Evolutionary conservation across 1,139 yeast genomes (phyloP).

Genomic region (Geotrichum armillariae): DNA sequence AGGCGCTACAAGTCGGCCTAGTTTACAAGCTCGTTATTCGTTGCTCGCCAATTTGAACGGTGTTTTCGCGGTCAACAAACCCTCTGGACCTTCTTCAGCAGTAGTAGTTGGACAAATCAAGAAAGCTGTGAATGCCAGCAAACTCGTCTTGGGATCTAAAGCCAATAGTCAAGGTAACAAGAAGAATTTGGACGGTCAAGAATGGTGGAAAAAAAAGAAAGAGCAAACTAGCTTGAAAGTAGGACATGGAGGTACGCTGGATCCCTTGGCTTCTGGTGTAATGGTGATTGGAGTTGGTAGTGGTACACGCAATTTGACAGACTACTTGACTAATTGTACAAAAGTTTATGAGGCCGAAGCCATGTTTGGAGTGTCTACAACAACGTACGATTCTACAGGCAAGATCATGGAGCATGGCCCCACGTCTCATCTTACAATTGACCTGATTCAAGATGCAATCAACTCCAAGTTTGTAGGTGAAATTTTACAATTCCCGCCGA

Average conservation of each 20-base stretch:
- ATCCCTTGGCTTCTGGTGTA: slow-evolving; percentile 93
- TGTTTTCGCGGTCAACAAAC: slow-evolving; percentile 87
- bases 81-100: slow-evolving; percentile 80
- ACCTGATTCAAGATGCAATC: slow-evolving; percentile 51
- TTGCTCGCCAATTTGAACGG: slow-evolving; percentile 44
- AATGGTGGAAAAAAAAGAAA: slow-evolving; percentile 48
- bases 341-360: slow-evolving; percentile 83
- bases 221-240: slow-evolving; percentile 64
- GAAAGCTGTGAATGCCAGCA: slow-evolving; percentile 57
- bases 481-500: slow-evolving; percentile 88
- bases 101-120: slow-evolving; percentile 68
- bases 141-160: slow-evolving; percentile 47
- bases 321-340: slow-evolving; percentile 61
- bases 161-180: slow-evolving; percentile 31
- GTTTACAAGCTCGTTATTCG: not conserved
- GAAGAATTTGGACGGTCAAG: slow-evolving; percentile 39
- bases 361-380: slow-evolving; percentile 83
- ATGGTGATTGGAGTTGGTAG: slow-evolving; percentile 84
- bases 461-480: slow-evolving; percentile 68
- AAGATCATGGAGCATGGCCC: slow-evolving; percentile 64
- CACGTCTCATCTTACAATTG: slow-evolving; percentile 58
- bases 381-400: slow-evolving; percentile 94
- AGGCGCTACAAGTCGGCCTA: not conserved
- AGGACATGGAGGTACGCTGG: slow-evolving; percentile 98
- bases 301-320: slow-evolving; percentile 80